Evolutionary conservation across 2,329 filamentous ascomycete genomes (phyloP).

Genomic region (Phaeosphaeria sp.): DNA sequence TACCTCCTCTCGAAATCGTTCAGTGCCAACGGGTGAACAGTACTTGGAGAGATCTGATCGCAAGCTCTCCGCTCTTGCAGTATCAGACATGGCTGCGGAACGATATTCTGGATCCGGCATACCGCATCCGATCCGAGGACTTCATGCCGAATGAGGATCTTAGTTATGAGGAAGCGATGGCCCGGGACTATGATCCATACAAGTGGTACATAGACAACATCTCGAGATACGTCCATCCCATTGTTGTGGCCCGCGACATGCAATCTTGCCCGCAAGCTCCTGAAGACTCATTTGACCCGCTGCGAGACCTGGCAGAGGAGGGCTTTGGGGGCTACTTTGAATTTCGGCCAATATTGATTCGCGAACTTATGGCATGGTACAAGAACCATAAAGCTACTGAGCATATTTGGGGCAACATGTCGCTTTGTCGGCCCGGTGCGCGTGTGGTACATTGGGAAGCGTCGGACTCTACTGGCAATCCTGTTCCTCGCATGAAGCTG

Average conservation of each 20-base stretch:
- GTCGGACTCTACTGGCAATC: neutral
- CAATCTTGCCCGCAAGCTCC: neutral
- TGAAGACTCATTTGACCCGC: neutral
- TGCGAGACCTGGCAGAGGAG: neutral
- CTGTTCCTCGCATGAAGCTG: neutral
- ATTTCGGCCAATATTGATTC: neutral
- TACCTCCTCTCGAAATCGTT: neutral
- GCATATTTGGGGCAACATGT: neutral
- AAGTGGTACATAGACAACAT: neutral
- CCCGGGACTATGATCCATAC: neutral
- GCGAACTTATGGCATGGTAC: neutral
- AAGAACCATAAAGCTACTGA: neutral
- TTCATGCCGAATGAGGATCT: neutral
- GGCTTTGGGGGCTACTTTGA: neutral
- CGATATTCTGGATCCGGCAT: neutral
- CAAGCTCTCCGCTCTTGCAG: neutral
- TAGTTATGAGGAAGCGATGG: neutral
- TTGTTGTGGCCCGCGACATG: neutral
- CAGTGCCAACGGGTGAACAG: neutral
- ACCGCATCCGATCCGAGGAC: neutral
- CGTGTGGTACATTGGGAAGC: neutral
- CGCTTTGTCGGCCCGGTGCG: neutral
- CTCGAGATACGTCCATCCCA: neutral
- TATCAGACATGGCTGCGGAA: neutral
- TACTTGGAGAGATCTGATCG: neutral